Evolutionary conservation across 169 alveolate species (phyloP).

Genomic region (Babesia bigemina): DNA sequence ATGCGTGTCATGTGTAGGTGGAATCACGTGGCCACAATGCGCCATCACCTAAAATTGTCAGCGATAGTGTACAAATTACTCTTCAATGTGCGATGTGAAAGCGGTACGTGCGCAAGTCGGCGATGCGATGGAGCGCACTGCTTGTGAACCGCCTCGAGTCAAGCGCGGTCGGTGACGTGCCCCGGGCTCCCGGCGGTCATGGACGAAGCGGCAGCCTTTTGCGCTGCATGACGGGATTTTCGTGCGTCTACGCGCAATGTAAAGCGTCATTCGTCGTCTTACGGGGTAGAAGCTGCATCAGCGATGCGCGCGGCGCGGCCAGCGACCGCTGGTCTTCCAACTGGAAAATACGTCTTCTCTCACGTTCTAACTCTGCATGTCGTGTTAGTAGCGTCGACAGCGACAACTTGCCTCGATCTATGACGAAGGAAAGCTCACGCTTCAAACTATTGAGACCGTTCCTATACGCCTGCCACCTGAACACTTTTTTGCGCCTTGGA

Average conservation of each 20-base stretch:
- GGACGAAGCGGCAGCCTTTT: slow-evolving; percentile 3
- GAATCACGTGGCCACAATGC: background rate
- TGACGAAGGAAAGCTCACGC: slow-evolving; percentile 46
- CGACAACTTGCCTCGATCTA: slow-evolving; percentile 43
- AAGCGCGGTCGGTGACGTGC: background rate
- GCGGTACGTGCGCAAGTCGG: background rate
- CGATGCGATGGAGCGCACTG: background rate
- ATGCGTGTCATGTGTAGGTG: background rate
- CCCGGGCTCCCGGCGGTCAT: background rate
- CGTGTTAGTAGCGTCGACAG: background rate
- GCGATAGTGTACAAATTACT: background rate
- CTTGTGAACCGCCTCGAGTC: background rate
- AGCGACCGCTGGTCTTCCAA: background rate
- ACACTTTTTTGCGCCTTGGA: background rate
- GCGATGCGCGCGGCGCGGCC: slow-evolving; percentile 1
- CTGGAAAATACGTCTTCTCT: slow-evolving; percentile 43
- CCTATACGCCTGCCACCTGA: slow-evolving; percentile 49
- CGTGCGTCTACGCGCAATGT: background rate
- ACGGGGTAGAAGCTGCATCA: slow-evolving; percentile 15
- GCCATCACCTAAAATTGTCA: background rate
- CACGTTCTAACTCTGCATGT: slow-evolving; percentile 60
- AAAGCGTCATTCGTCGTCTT: background rate
- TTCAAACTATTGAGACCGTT: slow-evolving; percentile 36
- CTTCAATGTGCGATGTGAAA: background rate
- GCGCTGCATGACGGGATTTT: slow-evolving; percentile 20